Evolutionary conservation across 306 rosid genomes (phyloP).

Genomic region (Trifolium dubium): DNA sequence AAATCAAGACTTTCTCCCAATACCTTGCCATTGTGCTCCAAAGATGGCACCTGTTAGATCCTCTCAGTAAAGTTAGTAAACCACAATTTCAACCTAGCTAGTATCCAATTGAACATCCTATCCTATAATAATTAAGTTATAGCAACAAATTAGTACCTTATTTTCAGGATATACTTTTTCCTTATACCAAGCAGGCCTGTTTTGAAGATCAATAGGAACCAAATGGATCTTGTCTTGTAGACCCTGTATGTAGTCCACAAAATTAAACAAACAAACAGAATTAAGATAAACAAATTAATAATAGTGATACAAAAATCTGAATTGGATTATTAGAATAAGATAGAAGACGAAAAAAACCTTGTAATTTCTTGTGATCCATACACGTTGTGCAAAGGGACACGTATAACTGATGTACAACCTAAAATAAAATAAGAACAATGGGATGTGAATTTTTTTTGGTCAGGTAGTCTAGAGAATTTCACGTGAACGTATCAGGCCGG

Average conservation of each 20-base stretch:
- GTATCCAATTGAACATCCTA: background rate
- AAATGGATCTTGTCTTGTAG: slow-evolving; percentile 69
- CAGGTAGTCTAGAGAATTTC: too few species aligned
- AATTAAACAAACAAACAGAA: background rate
- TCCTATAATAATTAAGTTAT: background rate
- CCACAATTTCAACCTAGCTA: slow-evolving; percentile 1
- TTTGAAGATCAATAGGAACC: slow-evolving; percentile 63
- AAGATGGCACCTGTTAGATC: slow-evolving; percentile 68
- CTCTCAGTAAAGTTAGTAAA: background rate
- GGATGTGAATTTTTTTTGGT: too few species aligned
- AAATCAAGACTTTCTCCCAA: slow-evolving; percentile 89
- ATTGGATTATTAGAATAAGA: background rate
- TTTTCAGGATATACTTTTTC: slow-evolving; percentile 81
- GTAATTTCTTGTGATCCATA: slow-evolving; percentile 79
- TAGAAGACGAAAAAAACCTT: slow-evolving; percentile 52
- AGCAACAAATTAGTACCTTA: slow-evolving; percentile 47
- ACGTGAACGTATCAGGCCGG: too few species aligned
- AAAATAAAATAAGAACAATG: background rate
- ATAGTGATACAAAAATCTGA: background rate
- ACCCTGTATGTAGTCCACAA: slow-evolving; percentile 56
- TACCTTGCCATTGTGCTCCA: slow-evolving; percentile 87
- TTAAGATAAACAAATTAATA: background rate
- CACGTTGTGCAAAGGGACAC: slow-evolving; percentile 89
- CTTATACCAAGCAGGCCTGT: slow-evolving; percentile 91
- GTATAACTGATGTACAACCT: slow-evolving; percentile 61